A percentile compares a stretch with the other conserved stretches of the same genome.
phyloP scores from a whole-genome alignment of 1,284 basidiomycete genomes.

The Hemileia vastatrix region DNA sequence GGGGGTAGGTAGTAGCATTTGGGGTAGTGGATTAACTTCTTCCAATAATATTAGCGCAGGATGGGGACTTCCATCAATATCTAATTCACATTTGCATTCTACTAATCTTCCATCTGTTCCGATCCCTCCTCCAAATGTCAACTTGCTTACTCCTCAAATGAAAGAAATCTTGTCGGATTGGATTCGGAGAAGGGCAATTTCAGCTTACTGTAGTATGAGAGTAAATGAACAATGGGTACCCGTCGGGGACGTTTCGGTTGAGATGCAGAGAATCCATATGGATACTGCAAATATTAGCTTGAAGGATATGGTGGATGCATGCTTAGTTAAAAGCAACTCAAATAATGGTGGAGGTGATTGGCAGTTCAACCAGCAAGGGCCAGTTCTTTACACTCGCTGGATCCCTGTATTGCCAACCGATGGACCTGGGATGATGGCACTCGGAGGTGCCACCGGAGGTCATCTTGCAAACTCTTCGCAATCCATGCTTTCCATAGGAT shows the following conservation, averaged over 20 bases:
- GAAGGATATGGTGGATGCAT: constrained; percentile 22
- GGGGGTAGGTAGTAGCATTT: constrained; percentile 10
- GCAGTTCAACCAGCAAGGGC: constrained; percentile 19
- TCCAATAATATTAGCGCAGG: neutral
- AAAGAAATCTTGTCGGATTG: constrained; percentile 15
- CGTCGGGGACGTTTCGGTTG: constrained; percentile 17
- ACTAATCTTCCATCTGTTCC: constrained; percentile 2
- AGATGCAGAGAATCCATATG: constrained; percentile 19
- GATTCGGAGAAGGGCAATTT: constrained; percentile 15
- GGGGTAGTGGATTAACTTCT: constrained; percentile 10
- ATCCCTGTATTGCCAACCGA: constrained; percentile 11
- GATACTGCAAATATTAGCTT: constrained; percentile 13
- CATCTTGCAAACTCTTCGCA: too few relatives aligned
- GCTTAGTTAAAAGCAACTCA: constrained; percentile 11
- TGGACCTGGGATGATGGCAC: too few relatives aligned
- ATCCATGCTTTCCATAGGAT: too few relatives aligned
- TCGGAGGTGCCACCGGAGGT: too few relatives aligned
- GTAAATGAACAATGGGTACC: constrained; percentile 19
- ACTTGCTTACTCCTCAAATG: neutral
- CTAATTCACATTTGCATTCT: neutral
- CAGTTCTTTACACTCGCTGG: constrained; percentile 15
- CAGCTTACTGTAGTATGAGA: constrained; percentile 22
- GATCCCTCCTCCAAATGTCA: neutral
- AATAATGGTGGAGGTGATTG: constrained; percentile 21
- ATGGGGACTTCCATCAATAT: constrained; percentile 9